These are phyloP conservation scores for Trametes cinnabarina DNA, from an alignment of 768 basidiomycete genomes.

Conservation along the genomic window DNA sequence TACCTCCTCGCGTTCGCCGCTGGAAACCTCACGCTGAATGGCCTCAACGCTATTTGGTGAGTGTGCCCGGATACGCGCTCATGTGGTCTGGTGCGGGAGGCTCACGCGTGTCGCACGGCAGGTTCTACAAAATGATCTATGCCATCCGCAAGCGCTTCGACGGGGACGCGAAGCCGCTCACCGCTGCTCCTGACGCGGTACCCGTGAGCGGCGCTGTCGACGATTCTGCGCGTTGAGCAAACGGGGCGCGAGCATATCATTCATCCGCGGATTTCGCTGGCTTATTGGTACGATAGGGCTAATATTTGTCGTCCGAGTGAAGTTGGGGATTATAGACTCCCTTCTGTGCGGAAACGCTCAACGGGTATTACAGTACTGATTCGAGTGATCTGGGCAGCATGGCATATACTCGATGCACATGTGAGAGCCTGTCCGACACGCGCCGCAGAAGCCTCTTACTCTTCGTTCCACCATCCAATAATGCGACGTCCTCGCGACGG, in stretches of 20 bases:
- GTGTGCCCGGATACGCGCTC: constrained; percentile 8
- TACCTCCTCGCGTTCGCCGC: constrained; percentile 51
- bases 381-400: too few relatives aligned
- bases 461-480: too few relatives aligned
- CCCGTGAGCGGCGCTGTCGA: not conserved
- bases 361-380: too few relatives aligned
- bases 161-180: constrained; percentile 20
- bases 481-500: too few relatives aligned
- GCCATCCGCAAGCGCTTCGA: constrained; percentile 64
- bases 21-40: constrained; percentile 66
- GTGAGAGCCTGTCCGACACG: too few relatives aligned
- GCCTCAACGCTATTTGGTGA: constrained; percentile 78
- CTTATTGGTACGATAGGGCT: constrained; percentile 11
- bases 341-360: too few relatives aligned
- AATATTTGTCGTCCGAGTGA: not conserved
- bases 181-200: not conserved
- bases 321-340: too few relatives aligned
- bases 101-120: constrained; percentile 25
- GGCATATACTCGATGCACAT: too few relatives aligned
- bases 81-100: not conserved
- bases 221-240: not conserved
- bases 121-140: constrained; percentile 75
- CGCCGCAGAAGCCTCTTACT: too few relatives aligned
- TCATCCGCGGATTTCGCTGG: not conserved
- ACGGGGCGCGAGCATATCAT: not conserved